Evolutionary conservation across 805 yeast species (phyloP).

Genomic region (Candida sanyiensis): DNA sequence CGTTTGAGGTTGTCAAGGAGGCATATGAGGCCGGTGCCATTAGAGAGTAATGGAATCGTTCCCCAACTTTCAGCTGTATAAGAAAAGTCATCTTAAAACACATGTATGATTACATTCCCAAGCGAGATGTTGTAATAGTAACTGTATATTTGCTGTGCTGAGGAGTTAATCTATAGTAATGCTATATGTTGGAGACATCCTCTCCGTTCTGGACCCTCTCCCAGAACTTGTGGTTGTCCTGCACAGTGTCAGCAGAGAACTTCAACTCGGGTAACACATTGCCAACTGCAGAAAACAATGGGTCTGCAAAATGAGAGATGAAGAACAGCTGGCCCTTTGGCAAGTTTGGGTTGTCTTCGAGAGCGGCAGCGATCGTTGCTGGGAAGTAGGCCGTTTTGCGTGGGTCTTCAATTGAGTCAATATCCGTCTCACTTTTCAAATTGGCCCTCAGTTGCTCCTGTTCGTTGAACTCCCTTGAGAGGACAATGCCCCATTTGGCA

Average conservation of each 20-base stretch:
- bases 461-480: conserved; percentile 72
- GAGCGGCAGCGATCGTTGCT: conserved; percentile 35
- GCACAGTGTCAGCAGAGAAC: conserved; percentile 50
- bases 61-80: background rate
- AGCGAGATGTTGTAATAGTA: background rate
- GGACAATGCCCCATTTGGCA: conserved; percentile 80
- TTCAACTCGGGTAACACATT: conserved; percentile 54
- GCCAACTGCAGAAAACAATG: conserved; percentile 62
- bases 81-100: background rate
- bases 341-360: conserved; percentile 42
- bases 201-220: conserved; percentile 6
- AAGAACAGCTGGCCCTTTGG: conserved; percentile 77
- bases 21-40: conserved; percentile 38
- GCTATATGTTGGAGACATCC: background rate
- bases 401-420: conserved; percentile 19
- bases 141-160: background rate
- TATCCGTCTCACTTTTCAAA: conserved; percentile 21
- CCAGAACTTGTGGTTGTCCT: conserved; percentile 6
- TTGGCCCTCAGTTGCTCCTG: conserved; percentile 47
- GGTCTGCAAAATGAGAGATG: conserved; percentile 74
- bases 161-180: background rate
- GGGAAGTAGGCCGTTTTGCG: conserved; percentile 30
- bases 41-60: conserved; percentile 19
- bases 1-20: conserved; percentile 76
- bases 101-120: conserved; percentile 1